These are phyloP conservation scores for Suillus plorans DNA, from an alignment of 768 basidiomycete species.

Conservation along the genomic window DNA sequence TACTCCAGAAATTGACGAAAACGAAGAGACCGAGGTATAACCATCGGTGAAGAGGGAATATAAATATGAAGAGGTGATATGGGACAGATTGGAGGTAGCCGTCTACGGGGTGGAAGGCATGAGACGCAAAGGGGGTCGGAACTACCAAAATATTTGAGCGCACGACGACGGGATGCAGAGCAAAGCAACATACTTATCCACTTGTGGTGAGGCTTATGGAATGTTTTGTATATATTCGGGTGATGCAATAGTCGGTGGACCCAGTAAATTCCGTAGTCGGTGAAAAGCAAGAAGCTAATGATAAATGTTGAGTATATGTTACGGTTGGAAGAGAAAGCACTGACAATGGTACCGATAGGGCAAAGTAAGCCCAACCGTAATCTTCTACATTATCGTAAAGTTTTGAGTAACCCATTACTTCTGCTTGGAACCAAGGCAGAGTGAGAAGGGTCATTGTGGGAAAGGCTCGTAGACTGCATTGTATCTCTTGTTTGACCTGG, in stretches of 20 bases:
- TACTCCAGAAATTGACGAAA: conserved; percentile 91
- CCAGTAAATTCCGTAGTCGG: conserved; percentile 96
- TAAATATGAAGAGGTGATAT: conserved; percentile 87
- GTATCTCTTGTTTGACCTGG: conserved; percentile 83
- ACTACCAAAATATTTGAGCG: conserved; percentile 46
- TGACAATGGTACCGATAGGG: conserved; percentile 68
- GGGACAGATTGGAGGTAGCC: conserved; percentile 94
- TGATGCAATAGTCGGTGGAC: conserved; percentile 89
- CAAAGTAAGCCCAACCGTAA: conserved; percentile 74
- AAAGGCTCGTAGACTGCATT: conserved; percentile 69
- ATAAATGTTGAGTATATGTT: background rate
- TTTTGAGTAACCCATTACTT: conserved; percentile 81
- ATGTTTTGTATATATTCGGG: conserved; percentile 80
- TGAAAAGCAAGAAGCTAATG: conserved; percentile 74
- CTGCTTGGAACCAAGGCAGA: conserved; percentile 91
- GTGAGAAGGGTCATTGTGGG: conserved; percentile 83
- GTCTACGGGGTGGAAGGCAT: conserved; percentile 97
- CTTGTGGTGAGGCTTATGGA: conserved; percentile 99
- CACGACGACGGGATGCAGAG: conserved; percentile 6
- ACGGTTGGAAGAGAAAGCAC: conserved; percentile 24
- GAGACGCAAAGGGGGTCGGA: conserved; percentile 95
- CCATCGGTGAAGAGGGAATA: conserved; percentile 88
- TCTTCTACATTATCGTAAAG: conserved; percentile 79
- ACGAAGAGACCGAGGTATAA: conserved; percentile 87
- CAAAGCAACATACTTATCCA: conserved; percentile 78